Base-by-base conservation (phyloP, 352 stramenopile species). In the Pythium pyrilobum region DNA sequence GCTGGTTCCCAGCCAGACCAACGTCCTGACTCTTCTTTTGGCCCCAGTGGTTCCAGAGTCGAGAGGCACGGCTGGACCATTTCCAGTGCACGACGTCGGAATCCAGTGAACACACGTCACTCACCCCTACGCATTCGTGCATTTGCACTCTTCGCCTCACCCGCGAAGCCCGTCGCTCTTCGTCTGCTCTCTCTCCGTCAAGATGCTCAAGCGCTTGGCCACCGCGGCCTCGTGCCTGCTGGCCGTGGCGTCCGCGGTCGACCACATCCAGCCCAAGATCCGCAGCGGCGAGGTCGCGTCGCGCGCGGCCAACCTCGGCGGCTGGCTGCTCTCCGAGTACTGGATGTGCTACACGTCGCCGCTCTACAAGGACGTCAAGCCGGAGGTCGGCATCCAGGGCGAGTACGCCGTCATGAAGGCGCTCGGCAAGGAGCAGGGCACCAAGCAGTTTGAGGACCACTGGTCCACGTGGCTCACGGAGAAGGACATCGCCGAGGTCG, bases 301-400 rank as follows among this genome's bases (percentile, higher is more conserved):
- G 53, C 73, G 78, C 10, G 86, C 81, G 3, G 77, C 88, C 27
- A 96, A 96, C 63, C 64, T 94, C 27, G 86, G 84, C 18, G 81
- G 84, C 44, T 96, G 86, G 86, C 70, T 95, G 12, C 56, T 96
- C 3, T 52, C 75, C 27, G 87, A 96, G 64, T 66, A 79, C 56
- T 93, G 82, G 68, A 91, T 96, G 69, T 88, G 74, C 25, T 75
- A 67, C 47, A 73, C 77, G 11, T 77, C 78, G 6, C 80, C 69
- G n/a, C 83, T 96, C 47, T 95, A 95, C 75, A 77, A 74, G 21
- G 81, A 81, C 37, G 69, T 86, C 29, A 58, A 63, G 70, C 59
- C n/a, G 71, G 87, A 64, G 36, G 52, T 80, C 16, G 55, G 47
- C 25, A 62, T 52, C 25, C 52, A 62, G 23, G 74, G 74, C 46